Base-by-base conservation (phyloP, 1,284 basidiomycete species). In the Heterobasidion irregulare region DNA sequence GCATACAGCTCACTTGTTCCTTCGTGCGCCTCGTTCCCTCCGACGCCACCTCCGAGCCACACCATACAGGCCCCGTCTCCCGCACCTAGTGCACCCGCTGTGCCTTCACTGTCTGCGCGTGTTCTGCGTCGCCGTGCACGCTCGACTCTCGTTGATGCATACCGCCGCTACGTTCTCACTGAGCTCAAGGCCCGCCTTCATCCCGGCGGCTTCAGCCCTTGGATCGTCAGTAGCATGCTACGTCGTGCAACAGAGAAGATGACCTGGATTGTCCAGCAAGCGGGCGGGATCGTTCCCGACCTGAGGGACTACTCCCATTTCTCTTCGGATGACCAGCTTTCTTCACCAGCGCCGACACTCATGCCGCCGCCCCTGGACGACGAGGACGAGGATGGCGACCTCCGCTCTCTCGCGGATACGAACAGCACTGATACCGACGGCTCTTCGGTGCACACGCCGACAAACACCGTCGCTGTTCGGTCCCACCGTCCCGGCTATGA, bases 101-200 rank as follows among this genome's bases (percentile, higher is more conserved):
- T 65, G 64, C 53, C 59, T 63, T 51, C 63, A 58, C n/a, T 52
- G 52, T 44, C 41, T 12, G 19, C 26, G 12, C 48, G 54, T 9
- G 41, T 16, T 10, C 57, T 89, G 55, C 81, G 89, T 34, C 74
- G 79, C 52, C 78, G 80, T 56, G 90, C 90, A 2, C 84, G 90
- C 36, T 86, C 89, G 8, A 72, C 79, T 2, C 77, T 94, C 10
- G 79, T 92, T 13, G 89, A 94, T 64, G 77, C 83, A 3, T 92
- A 85, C 66, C 78, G 89, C 16, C 77, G 77, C 18, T 79, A 83
- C 64, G 80, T 92, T 33, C 65, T 90, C 26, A 71, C 79, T 33
- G 64, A 65, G 54, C 69, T 82, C 58, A 69, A 61, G 32, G 54
- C 56, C 13, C 65, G 62, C n/a, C 70, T 80, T 59, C 67, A 57